phyloP scores from a whole-genome alignment of 768 basidiomycete species.

The Paxillus involutus region DNA sequence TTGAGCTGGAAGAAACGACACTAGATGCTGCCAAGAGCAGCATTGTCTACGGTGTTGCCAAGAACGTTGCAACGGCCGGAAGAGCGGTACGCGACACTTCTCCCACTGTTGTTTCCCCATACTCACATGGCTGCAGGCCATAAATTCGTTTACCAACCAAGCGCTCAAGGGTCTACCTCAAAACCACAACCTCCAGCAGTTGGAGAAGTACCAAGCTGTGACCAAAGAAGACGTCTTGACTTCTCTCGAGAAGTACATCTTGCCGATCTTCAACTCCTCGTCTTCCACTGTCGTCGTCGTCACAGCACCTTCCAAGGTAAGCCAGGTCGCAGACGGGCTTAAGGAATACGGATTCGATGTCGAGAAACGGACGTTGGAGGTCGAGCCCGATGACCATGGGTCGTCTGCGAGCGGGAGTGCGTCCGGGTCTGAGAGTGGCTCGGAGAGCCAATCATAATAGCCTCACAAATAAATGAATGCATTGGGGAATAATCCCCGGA shows the following conservation, averaged over 20 bases:
- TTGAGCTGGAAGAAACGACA: constrained; percentile 74
- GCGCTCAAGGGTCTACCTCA: constrained; percentile 83
- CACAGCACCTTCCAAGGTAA: constrained; percentile 78
- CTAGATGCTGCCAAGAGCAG: constrained; percentile 91
- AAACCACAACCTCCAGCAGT: constrained; percentile 70
- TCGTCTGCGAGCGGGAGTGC: constrained; percentile 31
- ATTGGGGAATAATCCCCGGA: background rate
- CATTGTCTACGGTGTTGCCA: constrained; percentile 82
- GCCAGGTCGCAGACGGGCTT: constrained; percentile 67
- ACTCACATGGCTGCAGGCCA: constrained; percentile 49
- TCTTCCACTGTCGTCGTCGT: constrained; percentile 81
- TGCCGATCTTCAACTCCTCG: constrained; percentile 79
- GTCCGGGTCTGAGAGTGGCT: constrained; percentile 34
- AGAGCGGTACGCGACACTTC: constrained; percentile 63
- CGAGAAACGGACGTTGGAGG: constrained; percentile 65
- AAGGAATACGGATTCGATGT: constrained; percentile 73
- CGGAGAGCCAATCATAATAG: constrained; percentile 10
- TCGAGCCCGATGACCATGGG: constrained; percentile 52
- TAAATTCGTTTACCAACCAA: constrained; percentile 86
- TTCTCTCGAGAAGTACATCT: constrained; percentile 69
- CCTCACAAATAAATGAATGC: no score
- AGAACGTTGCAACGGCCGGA: constrained; percentile 80
- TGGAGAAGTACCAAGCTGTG: constrained; percentile 78
- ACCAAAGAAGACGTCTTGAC: constrained; percentile 74
- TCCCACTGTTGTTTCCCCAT: background rate